Evolutionary conservation across 768 basidiomycete species (phyloP), one percentile per base, ranked within the genome.

Genomic region (Gloeostereum incarnatum): DNA sequence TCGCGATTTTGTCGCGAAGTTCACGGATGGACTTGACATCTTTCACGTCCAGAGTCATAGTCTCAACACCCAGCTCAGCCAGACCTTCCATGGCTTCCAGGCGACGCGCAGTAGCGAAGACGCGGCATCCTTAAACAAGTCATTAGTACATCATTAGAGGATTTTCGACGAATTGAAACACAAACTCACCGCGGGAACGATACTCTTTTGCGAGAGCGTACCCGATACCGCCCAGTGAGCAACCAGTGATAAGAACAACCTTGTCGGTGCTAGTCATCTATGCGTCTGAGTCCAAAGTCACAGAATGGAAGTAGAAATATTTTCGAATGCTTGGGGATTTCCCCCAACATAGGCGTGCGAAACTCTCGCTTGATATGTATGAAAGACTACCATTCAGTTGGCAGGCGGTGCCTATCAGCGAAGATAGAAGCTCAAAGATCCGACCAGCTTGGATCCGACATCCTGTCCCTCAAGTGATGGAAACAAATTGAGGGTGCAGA

Each of bases 61-160:
- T 50, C 14, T 44, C 41, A 11, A 55, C 44, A 1, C 49, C 54
- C 2, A 35, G 26, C 4, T 16, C 40, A 3, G 35, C 34, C 5
- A 60, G 41, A 7, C 37, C 43, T 8, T 37, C 31, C 49, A 58
- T 49, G 13, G 53, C 37, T 10, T 45, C 42, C 7, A 48, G 25
- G 2, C 37, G 26, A 1, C 55, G 49, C 8, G 58, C 40, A 1
- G 53, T 57, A 6, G 58, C 58, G 24, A 58, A 49, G n/a, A 59
- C 58, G 14, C 45, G 50, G n/a, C 38, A 36, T 8, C 52, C 54
- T 55, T n/a, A n/a, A n/a, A n/a, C n/a, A n/a, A n/a, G n/a, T n/a
- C n/a, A 36, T 2, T 10, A 19, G 13, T 14, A 2, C 9, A 6
- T 37, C 9, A 23, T 22, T 7, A 21, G 5, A 24, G 11, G 2